Conservation (phyloP, 345 rosid genomes). For the Sonneratia alba region DNA sequence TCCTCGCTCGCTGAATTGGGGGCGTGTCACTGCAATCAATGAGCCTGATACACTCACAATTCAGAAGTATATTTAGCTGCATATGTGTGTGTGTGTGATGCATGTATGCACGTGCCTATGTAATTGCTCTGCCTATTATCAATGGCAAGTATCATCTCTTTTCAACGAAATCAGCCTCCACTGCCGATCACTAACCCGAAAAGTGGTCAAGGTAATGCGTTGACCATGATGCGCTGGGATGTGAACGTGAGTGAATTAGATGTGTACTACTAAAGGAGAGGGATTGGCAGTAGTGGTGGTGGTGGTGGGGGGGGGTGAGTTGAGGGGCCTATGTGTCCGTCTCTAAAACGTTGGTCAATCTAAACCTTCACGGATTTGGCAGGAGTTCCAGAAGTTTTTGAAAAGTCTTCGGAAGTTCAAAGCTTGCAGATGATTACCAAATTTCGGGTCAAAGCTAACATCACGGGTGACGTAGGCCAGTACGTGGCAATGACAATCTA, state of each 20-base stretch:
- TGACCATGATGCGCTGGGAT: neutral
- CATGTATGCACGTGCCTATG: neutral
- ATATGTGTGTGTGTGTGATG: neutral
- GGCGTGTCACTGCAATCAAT: too few species aligned
- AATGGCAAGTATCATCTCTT: neutral
- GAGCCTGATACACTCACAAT: too few species aligned
- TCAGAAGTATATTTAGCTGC: too few species aligned
- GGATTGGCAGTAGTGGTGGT: neutral
- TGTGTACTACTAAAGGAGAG: neutral
- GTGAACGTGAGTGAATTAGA: neutral
- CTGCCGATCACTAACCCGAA: neutral
- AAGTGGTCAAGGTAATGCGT: neutral
- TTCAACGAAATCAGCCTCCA: neutral
- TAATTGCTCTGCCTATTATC: neutral
- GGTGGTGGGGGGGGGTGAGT: neutral
- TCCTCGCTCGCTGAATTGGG: too few species aligned
- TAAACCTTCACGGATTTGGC: neutral
- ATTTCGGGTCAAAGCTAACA: constrained; percentile 12
- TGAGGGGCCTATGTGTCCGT: neutral
- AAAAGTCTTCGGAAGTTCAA: constrained; percentile 18
- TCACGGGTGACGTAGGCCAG: neutral
- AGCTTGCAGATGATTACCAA: neutral
- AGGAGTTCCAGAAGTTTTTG: constrained; percentile 16
- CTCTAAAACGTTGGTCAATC: constrained; percentile 11
- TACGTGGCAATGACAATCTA: too few species aligned